phyloP scores from a whole-genome alignment of 1,139 yeast species.

The Zygosaccharomyces pseudobailii region DNA sequence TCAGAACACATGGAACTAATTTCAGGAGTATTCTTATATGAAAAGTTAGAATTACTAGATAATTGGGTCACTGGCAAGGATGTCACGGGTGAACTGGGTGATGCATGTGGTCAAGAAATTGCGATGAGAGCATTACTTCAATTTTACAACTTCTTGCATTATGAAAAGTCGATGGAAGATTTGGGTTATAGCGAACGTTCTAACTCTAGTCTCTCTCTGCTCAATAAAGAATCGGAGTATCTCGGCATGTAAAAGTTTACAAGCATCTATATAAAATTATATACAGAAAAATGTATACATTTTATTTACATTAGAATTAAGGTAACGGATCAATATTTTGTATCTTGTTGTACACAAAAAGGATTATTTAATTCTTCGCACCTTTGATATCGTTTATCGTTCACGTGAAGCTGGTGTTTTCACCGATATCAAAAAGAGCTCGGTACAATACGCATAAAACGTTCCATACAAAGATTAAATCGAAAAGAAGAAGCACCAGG shows the following conservation, averaged over 20 bases:
- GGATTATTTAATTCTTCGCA: background rate
- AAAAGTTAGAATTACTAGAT: slow-evolving; percentile 68
- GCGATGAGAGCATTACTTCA: slow-evolving; percentile 77
- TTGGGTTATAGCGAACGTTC: slow-evolving; percentile 49
- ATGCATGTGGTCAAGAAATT: slow-evolving; percentile 80
- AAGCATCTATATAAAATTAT: background rate
- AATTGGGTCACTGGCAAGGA: slow-evolving; percentile 89
- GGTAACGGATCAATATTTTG: background rate
- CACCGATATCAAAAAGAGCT: background rate
- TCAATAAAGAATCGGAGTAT: slow-evolving; percentile 21
- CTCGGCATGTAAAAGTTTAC: slow-evolving; percentile 8
- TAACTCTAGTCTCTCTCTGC: slow-evolving; percentile 24
- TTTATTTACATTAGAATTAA: background rate
- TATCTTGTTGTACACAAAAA: background rate
- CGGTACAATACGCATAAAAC: background rate
- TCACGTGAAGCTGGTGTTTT: background rate
- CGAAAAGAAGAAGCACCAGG: background rate
- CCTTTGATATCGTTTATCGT: background rate
- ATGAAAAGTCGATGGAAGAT: slow-evolving; percentile 47
- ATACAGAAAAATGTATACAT: background rate
- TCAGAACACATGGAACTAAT: slow-evolving; percentile 89
- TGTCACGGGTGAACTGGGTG: slow-evolving; percentile 66
- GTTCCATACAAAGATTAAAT: slow-evolving; percentile 1
- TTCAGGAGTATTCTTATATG: slow-evolving; percentile 76
- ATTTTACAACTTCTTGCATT: slow-evolving; percentile 65